These are phyloP conservation scores for Rhazya stricta DNA, from an alignment of 257 asterid species.

Conservation along the genomic window DNA sequence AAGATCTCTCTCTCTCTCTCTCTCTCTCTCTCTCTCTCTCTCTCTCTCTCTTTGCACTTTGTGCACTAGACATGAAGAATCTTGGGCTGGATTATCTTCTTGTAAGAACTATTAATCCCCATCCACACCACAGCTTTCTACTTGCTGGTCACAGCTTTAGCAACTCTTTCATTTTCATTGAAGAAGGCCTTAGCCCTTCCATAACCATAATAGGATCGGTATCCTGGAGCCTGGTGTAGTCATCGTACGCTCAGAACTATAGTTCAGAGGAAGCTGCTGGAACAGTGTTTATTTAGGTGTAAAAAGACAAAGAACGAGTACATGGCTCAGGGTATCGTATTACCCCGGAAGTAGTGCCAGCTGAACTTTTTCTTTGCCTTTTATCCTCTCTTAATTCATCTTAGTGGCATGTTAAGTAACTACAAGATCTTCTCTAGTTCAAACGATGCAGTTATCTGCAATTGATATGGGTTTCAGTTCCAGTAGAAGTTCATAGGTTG, in stretches of 20 bases:
- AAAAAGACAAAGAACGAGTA: not conserved
- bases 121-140: too few species aligned
- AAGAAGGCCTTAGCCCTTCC: not conserved
- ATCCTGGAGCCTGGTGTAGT: not conserved
- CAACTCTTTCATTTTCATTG: not conserved
- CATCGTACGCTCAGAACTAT: too few species aligned
- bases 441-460: not conserved
- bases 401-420: too few species aligned
- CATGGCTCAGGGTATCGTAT: not conserved
- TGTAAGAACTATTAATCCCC: too few species aligned
- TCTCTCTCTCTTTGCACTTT: too few species aligned
- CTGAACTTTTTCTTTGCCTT: not conserved
- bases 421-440: not conserved
- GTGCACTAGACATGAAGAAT: too few species aligned
- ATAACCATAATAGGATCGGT: too few species aligned
- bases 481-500: not conserved
- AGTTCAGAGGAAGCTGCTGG: not conserved
- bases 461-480: not conserved
- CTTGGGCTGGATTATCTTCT: too few species aligned
- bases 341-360: not conserved
- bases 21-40: conserved; percentile 6
- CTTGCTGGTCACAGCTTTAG: not conserved
- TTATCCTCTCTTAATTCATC: not conserved
- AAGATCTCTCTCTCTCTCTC: conserved; percentile 27
- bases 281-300: not conserved